These are phyloP conservation scores for Coemansia sp. DNA, from an alignment of 371 early-diverging fungal genomes.

Conservation along the genomic window DNA sequence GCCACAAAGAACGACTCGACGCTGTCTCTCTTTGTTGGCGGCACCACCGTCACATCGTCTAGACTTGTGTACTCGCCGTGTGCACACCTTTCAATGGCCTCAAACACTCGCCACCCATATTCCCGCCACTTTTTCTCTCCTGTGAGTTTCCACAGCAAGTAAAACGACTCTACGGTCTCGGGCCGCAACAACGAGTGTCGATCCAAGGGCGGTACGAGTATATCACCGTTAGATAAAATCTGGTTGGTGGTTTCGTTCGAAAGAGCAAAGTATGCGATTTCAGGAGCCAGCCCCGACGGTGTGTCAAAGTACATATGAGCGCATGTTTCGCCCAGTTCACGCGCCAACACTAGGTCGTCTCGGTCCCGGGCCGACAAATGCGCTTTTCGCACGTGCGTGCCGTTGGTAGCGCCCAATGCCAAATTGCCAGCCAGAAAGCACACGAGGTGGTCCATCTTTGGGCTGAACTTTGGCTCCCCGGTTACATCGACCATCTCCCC, in stretches of 20 bases:
- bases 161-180: slow-evolving; percentile 85
- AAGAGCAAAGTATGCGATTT: slow-evolving; percentile 64
- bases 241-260: too few species aligned
- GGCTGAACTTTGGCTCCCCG: slow-evolving; percentile 22
- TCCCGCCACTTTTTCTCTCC: slow-evolving; percentile 73
- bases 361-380: slow-evolving; percentile 57
- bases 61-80: slow-evolving; percentile 69
- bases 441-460: slow-evolving; percentile 86
- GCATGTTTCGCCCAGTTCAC: slow-evolving; percentile 75
- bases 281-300: slow-evolving; percentile 78
- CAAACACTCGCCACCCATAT: slow-evolving; percentile 84
- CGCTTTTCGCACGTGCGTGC: slow-evolving; percentile 15
- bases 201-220: slow-evolving; percentile 25
- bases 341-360: slow-evolving; percentile 70
- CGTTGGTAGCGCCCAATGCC: slow-evolving; percentile 70
- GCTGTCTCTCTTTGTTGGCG: slow-evolving; percentile 68
- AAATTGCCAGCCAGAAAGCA: slow-evolving; percentile 86
- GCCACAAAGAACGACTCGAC: slow-evolving; percentile 73
- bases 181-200: slow-evolving; percentile 76
- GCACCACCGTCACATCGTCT: slow-evolving; percentile 62
- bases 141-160: slow-evolving; percentile 77
- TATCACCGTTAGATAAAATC: slow-evolving; percentile 52
- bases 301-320: slow-evolving; percentile 78
- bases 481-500: slow-evolving; percentile 62
- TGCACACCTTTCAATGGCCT: slow-evolving; percentile 73